phyloP scores from a whole-genome alignment of 177 flowering plant genomes.

The Vitis hybrid region DNA sequence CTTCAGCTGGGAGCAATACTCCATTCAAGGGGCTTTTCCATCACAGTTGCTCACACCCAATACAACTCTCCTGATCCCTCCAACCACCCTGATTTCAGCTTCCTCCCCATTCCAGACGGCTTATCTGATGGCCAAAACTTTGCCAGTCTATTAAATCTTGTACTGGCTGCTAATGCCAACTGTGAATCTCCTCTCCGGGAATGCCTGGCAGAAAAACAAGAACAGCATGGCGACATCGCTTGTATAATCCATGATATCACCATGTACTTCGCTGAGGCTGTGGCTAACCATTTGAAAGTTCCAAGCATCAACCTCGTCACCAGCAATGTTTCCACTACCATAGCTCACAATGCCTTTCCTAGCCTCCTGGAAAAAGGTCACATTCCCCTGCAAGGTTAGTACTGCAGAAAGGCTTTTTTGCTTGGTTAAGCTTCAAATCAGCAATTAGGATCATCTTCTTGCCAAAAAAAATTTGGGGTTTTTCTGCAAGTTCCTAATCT shows the following conservation, averaged over 20 bases:
- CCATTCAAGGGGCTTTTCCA: slow-evolving; percentile 38
- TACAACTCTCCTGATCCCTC: slow-evolving; percentile 28
- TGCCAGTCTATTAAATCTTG: neutral
- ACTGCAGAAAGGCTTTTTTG: no score
- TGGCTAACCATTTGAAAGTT: slow-evolving; percentile 13
- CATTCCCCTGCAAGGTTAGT: slow-evolving; percentile 15
- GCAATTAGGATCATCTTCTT: no score
- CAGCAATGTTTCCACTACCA: neutral
- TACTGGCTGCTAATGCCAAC: slow-evolving; percentile 20
- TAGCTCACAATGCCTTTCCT: neutral
- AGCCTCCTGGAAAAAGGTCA: slow-evolving; percentile 1
- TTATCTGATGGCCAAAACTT: slow-evolving; percentile 10
- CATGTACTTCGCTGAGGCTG: slow-evolving; percentile 18
- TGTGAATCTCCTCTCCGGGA: slow-evolving; percentile 19
- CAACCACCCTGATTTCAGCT: slow-evolving; percentile 32
- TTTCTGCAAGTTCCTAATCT: no score
- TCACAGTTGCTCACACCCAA: slow-evolving; percentile 28
- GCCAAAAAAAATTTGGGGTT: no score
- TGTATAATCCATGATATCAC: slow-evolving; percentile 24
- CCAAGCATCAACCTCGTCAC: slow-evolving; percentile 21
- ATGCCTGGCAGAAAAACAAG: slow-evolving; percentile 9
- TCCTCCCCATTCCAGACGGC: slow-evolving; percentile 25
- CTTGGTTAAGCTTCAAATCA: no score
- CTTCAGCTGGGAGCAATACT: slow-evolving; percentile 37
- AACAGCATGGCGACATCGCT: slow-evolving; percentile 7